Percentiles rank a stretch among this genome's conserved stretches.
Conservation (phyloP, 1,284 basidiomycete species). For the Austroboletus niveus region DNA sequence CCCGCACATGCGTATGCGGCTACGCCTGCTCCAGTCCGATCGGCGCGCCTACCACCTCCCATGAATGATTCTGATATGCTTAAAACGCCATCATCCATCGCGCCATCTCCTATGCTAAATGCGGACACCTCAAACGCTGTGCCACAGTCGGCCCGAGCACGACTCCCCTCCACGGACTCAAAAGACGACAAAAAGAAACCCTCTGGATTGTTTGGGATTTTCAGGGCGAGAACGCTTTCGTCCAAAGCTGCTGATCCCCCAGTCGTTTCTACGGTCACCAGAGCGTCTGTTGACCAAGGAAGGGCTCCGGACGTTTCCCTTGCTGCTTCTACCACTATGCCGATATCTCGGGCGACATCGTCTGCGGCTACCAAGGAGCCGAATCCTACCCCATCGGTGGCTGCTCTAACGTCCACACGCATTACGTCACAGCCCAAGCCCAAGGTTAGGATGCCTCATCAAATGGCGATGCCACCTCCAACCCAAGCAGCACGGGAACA, state of each 20-base stretch:
- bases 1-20: slow-evolving; percentile 19
- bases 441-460: slow-evolving; percentile 30
- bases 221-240: slow-evolving; percentile 34
- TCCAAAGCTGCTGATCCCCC: slow-evolving; percentile 27
- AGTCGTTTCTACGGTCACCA: slow-evolving; percentile 13
- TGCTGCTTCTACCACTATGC: background rate
- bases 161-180: slow-evolving; percentile 31
- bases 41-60: slow-evolving; percentile 11
- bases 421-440: slow-evolving; percentile 16
- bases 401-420: slow-evolving; percentile 6
- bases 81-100: slow-evolving; percentile 54
- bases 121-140: slow-evolving; percentile 10
- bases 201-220: slow-evolving; percentile 29
- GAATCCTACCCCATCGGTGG: slow-evolving; percentile 3
- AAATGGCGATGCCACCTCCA: slow-evolving; percentile 19
- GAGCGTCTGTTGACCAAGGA: slow-evolving; percentile 23
- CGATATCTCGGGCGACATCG: slow-evolving; percentile 12
- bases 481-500: slow-evolving; percentile 28
- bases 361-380: slow-evolving; percentile 17
- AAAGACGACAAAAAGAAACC: slow-evolving; percentile 34
- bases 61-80: slow-evolving; percentile 45
- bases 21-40: slow-evolving; percentile 23
- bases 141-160: slow-evolving; percentile 23
- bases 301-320: slow-evolving; percentile 12
- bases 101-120: slow-evolving; percentile 39